These are phyloP conservation scores for Knoxdaviesia capensis DNA, from an alignment of 2,329 filamentous ascomycete species.

Conservation along the genomic window DNA sequence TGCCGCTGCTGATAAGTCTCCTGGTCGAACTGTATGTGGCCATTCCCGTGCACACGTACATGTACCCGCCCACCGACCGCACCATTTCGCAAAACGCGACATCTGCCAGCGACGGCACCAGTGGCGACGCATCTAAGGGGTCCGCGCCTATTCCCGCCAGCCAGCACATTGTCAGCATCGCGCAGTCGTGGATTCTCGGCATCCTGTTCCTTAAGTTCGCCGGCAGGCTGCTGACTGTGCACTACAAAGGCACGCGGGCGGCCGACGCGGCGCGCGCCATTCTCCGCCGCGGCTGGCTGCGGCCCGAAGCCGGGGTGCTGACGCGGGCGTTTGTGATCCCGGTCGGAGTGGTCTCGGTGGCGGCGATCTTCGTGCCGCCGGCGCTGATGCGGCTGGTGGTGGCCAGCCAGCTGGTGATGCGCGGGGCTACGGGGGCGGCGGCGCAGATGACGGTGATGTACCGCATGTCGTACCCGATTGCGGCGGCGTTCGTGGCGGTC, in stretches of 20 bases:
- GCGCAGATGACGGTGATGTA: slow-evolving; percentile 19
- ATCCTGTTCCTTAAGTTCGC: slow-evolving; percentile 59
- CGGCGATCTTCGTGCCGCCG: slow-evolving; percentile 46
- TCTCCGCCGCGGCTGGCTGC: slow-evolving; percentile 52
- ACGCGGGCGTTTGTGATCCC: slow-evolving; percentile 80
- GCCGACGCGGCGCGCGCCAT: slow-evolving; percentile 58
- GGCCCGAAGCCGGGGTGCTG: slow-evolving; percentile 59
- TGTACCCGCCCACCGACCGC: slow-evolving; percentile 20
- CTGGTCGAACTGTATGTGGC: slow-evolving; percentile 77
- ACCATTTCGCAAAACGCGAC: too few relatives aligned
- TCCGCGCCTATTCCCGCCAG: slow-evolving; percentile 6
- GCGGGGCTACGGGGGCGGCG: slow-evolving; percentile 8
- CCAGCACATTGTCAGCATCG: slow-evolving; percentile 58
- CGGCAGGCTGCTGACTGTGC: slow-evolving; percentile 34
- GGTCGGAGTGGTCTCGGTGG: slow-evolving; percentile 34
- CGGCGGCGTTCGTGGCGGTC: slow-evolving; percentile 25
- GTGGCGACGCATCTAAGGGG: slow-evolving; percentile 8
- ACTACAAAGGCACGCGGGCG: slow-evolving; percentile 48
- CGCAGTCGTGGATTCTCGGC: slow-evolving; percentile 88
- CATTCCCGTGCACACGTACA: slow-evolving; percentile 68
- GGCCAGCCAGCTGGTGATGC: slow-evolving; percentile 2
- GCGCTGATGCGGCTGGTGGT: slow-evolving; percentile 7
- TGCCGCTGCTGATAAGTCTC: slow-evolving; percentile 62
- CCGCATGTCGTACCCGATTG: slow-evolving; percentile 49
- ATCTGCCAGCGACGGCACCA: neutral